Conservation (phyloP, 2,329 filamentous ascomycete species). For the Cytospora paraplurivora region DNA sequence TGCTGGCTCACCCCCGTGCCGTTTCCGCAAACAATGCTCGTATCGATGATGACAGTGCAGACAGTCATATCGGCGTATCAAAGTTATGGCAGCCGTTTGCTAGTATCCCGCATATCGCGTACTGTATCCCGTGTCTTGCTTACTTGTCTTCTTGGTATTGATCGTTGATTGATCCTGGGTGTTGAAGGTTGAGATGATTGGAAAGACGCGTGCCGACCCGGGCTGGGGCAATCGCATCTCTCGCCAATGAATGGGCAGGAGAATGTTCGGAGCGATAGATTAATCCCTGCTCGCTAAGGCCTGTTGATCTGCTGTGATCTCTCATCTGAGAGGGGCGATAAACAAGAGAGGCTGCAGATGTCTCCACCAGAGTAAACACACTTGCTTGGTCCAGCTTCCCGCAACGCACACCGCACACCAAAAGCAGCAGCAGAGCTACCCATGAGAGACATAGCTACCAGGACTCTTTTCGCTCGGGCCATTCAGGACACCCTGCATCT, state of each 20-base stretch:
- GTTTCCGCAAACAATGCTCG: not conserved
- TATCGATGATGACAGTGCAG: not conserved
- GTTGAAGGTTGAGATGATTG: not conserved
- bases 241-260: conserved; percentile 8
- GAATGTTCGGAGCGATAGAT: conserved; percentile 18
- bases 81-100: too few species aligned
- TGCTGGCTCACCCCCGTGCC: too few species aligned
- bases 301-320: conserved; percentile 20
- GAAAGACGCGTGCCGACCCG: conserved; percentile 21
- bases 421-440: not conserved
- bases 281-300: conserved; percentile 22
- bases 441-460: not conserved
- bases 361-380: conserved; percentile 29
- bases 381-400: not conserved
- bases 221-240: conserved; percentile 21
- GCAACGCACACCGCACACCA: not conserved
- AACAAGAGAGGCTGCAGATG: conserved; percentile 23
- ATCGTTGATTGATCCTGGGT: too few species aligned
- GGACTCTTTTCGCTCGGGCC: not conserved
- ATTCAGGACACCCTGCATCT: not conserved
- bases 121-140: too few species aligned
- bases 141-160: not conserved
- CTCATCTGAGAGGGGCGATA: conserved; percentile 5
- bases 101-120: too few species aligned
- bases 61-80: too few species aligned